A percentile compares a stretch with the other conserved stretches of the same genome.
These are phyloP conservation scores for Sclerotinia minor DNA, from an alignment of 2,329 filamentous ascomycete genomes.

Conservation along the genomic window DNA sequence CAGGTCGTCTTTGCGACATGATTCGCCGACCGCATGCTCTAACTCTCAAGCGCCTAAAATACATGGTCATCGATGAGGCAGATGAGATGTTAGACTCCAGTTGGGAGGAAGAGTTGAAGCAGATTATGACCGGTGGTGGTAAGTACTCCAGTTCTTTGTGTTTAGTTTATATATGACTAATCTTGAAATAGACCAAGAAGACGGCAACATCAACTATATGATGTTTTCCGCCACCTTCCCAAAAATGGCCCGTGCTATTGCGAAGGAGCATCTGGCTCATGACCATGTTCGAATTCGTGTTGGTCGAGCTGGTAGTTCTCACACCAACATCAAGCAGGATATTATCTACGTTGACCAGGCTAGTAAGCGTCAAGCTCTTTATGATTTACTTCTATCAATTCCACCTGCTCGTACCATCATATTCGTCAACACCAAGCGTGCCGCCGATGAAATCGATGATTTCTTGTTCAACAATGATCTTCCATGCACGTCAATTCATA, in stretches of 20 bases:
- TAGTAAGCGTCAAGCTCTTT: slow-evolving; percentile 69
- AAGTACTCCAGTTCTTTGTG: slow-evolving; percentile 44
- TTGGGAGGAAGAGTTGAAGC: slow-evolving; percentile 74
- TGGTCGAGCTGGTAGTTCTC: slow-evolving; percentile 81
- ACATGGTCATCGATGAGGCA: slow-evolving; percentile 86
- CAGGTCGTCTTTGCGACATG: slow-evolving; percentile 82
- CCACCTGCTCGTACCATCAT: slow-evolving; percentile 78
- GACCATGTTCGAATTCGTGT: slow-evolving; percentile 80
- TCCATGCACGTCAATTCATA: slow-evolving; percentile 85
- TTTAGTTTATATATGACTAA: slow-evolving; percentile 27
- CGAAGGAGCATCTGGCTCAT: slow-evolving; percentile 70
- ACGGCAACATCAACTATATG: slow-evolving; percentile 67
- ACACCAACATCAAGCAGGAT: slow-evolving; percentile 78
- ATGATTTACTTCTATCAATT: slow-evolving; percentile 69
- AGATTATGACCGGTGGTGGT: slow-evolving; percentile 81
- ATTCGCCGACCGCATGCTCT: slow-evolving; percentile 70
- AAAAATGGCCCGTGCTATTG: slow-evolving; percentile 72
- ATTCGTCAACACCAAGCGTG: slow-evolving; percentile 81
- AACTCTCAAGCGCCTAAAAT: slow-evolving; percentile 74
- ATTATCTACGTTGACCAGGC: slow-evolving; percentile 65
- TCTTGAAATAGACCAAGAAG: slow-evolving; percentile 65
- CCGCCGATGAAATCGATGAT: slow-evolving; percentile 83
- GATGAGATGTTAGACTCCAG: slow-evolving; percentile 84
- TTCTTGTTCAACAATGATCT: slow-evolving; percentile 77
- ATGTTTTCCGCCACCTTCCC: slow-evolving; percentile 97